Evolutionary conservation across 495 filamentous ascomycete genomes (phyloP).

Genomic region (Aspergillus sclerotioniger): DNA sequence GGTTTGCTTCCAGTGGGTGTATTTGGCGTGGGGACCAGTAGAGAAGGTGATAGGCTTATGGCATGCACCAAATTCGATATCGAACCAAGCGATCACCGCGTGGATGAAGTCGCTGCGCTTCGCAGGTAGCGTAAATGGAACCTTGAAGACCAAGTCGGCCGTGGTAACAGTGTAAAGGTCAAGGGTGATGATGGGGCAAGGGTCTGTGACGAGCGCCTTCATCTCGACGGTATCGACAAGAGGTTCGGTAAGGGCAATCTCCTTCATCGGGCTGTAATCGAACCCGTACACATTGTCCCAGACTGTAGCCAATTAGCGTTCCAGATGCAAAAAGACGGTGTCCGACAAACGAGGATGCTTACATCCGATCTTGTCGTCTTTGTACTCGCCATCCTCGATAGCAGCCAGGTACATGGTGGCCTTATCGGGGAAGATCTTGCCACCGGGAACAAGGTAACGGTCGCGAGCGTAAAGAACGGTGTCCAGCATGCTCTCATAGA

Average conservation of each 20-base stretch:
- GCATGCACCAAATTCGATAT: slow-evolving; percentile 95
- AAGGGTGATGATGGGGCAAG: slow-evolving; percentile 69
- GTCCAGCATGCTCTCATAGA: slow-evolving; percentile 98
- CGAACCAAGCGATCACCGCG: slow-evolving; percentile 96
- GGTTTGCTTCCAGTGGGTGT: slow-evolving; percentile 94
- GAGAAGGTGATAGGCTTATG: slow-evolving; percentile 83
- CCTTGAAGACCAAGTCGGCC: slow-evolving; percentile 73
- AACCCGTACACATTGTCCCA: slow-evolving; percentile 99
- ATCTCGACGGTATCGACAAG: slow-evolving; percentile 80
- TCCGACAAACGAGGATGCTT: slow-evolving; percentile 27
- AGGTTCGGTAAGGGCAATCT: slow-evolving; percentile 77
- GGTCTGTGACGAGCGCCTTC: slow-evolving; percentile 77
- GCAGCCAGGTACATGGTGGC: slow-evolving; percentile 86
- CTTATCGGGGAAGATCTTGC: slow-evolving; percentile 89
- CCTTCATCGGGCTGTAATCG: slow-evolving; percentile 87
- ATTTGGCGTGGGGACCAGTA: slow-evolving; percentile 85
- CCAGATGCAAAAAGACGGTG: neutral
- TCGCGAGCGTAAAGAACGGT: slow-evolving; percentile 94
- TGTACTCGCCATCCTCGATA: slow-evolving; percentile 83
- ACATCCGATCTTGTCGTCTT: slow-evolving; percentile 87
- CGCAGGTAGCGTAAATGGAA: slow-evolving; percentile 66
- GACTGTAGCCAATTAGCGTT: slow-evolving; percentile 48
- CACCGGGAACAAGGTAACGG: slow-evolving; percentile 78
- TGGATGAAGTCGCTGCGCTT: slow-evolving; percentile 89
- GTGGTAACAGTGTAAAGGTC: slow-evolving; percentile 76